A percentile compares a stretch with the other conserved stretches of the same genome.
These are phyloP conservation scores for Bolboschoenoplectus hybrid DNA, from an alignment of 202 grass and related monocot genomes.

Conservation along the genomic window DNA sequence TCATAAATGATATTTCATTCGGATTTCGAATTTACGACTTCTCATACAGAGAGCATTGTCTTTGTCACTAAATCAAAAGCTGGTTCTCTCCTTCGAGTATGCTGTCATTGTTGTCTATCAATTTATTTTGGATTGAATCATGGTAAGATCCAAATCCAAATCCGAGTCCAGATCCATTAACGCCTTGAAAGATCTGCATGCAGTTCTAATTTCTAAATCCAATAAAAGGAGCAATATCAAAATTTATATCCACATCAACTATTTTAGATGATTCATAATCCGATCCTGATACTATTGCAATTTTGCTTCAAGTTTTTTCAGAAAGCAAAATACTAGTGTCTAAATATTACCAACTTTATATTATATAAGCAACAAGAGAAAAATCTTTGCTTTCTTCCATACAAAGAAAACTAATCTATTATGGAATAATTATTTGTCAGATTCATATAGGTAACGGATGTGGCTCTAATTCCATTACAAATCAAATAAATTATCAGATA, in stretches of 20 bases:
- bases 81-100: too few relatives aligned
- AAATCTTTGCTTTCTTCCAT: neutral
- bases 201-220: neutral
- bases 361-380: neutral
- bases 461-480: too few relatives aligned
- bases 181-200: neutral
- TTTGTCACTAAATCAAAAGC: too few relatives aligned
- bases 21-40: too few relatives aligned
- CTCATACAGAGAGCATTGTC: too few relatives aligned
- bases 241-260: neutral
- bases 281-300: neutral
- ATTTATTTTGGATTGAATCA: neutral
- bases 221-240: neutral
- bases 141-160: neutral
- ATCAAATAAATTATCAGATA: too few relatives aligned
- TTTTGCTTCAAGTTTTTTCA: neutral
- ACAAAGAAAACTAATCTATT: too few relatives aligned
- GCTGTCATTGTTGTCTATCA: neutral
- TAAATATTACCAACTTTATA: neutral
- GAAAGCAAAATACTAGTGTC: neutral
- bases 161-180: too few relatives aligned
- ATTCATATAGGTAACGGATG: too few relatives aligned
- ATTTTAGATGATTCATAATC: neutral
- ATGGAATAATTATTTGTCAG: too few relatives aligned
- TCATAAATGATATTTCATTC: too few relatives aligned